A percentile compares a stretch with the other conserved stretches of the same genome.
Evolutionary conservation across 2,329 filamentous ascomycete species (phyloP).

Genomic region (Pyricularia grisea): DNA sequence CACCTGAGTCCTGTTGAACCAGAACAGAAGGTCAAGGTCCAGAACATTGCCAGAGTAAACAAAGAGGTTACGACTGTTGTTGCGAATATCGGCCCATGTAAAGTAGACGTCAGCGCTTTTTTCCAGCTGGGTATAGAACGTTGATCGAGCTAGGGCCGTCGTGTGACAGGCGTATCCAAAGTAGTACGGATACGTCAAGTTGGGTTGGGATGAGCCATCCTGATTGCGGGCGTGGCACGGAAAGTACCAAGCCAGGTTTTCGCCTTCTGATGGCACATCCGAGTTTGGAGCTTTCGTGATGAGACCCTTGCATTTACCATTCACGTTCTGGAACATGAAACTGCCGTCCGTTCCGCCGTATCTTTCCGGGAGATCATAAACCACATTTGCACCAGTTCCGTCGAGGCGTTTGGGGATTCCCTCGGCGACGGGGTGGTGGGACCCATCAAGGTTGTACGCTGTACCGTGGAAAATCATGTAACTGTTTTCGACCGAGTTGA

Average conservation of each 20-base stretch:
- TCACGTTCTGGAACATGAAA: constrained; percentile 97
- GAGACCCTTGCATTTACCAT: constrained; percentile 87
- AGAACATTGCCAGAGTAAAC: constrained; percentile 93
- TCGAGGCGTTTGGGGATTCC: constrained; percentile 55
- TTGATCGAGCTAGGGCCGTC: constrained; percentile 51
- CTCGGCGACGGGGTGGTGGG: constrained; percentile 68
- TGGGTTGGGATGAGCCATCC: constrained; percentile 74
- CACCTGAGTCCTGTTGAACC: constrained; percentile 82
- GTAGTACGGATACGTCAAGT: constrained; percentile 67
- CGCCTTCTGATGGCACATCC: constrained; percentile 70
- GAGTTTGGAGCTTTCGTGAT: constrained; percentile 66
- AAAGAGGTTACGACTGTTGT: constrained; percentile 78
- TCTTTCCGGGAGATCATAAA: constrained; percentile 76
- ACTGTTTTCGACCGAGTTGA: constrained; percentile 70
- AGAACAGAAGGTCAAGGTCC: constrained; percentile 77
- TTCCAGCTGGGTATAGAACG: constrained; percentile 63
- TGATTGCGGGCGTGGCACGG: constrained; percentile 88
- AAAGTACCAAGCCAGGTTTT: constrained; percentile 90
- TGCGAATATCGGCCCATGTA: constrained; percentile 89
- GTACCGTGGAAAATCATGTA: constrained; percentile 96
- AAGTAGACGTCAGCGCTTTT: constrained; percentile 85
- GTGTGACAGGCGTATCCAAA: constrained; percentile 87
- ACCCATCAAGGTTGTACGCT: constrained; percentile 74
- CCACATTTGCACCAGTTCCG: constrained; percentile 58
- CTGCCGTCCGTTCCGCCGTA: constrained; percentile 87